These are phyloP conservation scores for Astragalus membranaceus DNA, from an alignment of 306 rosid species.

Conservation along the genomic window DNA sequence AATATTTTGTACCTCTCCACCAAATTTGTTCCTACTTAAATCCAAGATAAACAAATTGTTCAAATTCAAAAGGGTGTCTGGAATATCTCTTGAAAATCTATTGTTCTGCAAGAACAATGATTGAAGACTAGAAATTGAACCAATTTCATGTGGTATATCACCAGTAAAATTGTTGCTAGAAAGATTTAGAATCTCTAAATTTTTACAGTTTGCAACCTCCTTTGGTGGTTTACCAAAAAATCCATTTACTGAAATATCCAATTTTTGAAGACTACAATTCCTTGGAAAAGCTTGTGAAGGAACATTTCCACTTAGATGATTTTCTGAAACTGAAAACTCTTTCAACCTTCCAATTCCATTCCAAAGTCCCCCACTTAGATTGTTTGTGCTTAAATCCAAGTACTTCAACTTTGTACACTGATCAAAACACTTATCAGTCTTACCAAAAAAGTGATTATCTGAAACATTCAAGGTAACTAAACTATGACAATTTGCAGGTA, in stretches of 20 bases:
- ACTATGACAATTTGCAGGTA: conserved; percentile 54
- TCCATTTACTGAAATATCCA: conserved; percentile 60
- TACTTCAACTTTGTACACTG: conserved; percentile 47
- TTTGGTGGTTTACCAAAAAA: conserved; percentile 45
- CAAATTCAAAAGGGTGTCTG: conserved; percentile 52
- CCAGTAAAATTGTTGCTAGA: conserved; percentile 56
- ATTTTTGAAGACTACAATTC: conserved; percentile 43
- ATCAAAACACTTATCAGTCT: conserved; percentile 44
- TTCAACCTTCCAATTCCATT: conserved; percentile 48
- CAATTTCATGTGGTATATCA: conserved; percentile 50
- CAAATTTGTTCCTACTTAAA: conserved; percentile 64
- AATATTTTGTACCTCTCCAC: conserved; percentile 55
- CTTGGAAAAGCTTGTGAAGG: conserved; percentile 31
- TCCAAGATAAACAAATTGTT: conserved; percentile 59
- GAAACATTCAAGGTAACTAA: conserved; percentile 62
- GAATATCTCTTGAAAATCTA: conserved; percentile 53
- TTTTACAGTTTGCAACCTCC: conserved; percentile 54
- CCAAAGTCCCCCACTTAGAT: conserved; percentile 52
- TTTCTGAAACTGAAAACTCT: conserved; percentile 60
- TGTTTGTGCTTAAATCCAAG: conserved; percentile 73
- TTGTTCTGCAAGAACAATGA: conserved; percentile 57
- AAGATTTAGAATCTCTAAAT: conserved; percentile 38
- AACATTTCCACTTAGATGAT: conserved; percentile 43
- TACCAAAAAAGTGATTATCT: conserved; percentile 49
- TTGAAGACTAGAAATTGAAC: conserved; percentile 43